Evolutionary conservation across 495 filamentous ascomycete species (phyloP).

Genomic region (Talaromyces borbonicus): DNA sequence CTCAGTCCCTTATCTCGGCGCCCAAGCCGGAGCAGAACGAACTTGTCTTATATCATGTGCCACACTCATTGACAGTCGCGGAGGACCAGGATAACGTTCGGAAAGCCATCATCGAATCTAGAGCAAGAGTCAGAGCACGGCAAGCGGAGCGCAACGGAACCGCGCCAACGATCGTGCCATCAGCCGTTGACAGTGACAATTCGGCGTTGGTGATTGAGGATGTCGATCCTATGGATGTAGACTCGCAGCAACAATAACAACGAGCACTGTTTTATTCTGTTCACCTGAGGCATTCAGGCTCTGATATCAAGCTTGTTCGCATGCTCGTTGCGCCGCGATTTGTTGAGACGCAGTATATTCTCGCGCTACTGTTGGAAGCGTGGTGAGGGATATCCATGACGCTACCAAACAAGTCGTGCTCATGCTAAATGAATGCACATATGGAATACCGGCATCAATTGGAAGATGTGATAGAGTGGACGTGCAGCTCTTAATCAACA

Average conservation of each 20-base stretch:
- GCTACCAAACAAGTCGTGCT: too few species aligned
- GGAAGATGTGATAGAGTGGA: too few species aligned
- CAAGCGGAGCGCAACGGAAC: neutral
- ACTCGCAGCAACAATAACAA: neutral
- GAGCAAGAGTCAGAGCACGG: conserved; percentile 42
- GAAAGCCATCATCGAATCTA: conserved; percentile 76
- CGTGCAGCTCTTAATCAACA: too few species aligned
- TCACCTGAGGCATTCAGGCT: too few species aligned
- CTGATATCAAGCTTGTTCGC: too few species aligned
- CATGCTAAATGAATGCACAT: too few species aligned
- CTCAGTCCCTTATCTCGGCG: conserved; percentile 49
- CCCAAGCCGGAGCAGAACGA: conserved; percentile 40
- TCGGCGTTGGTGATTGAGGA: neutral
- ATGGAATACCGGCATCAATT: too few species aligned
- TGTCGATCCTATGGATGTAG: neutral
- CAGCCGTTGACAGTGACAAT: neutral
- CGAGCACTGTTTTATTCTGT: too few species aligned
- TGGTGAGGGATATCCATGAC: too few species aligned
- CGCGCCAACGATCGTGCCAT: neutral
- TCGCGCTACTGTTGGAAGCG: too few species aligned
- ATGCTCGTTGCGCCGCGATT: too few species aligned
- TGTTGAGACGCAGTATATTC: too few species aligned
- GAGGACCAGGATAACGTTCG: conserved; percentile 72
- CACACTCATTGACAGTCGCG: conserved; percentile 63
- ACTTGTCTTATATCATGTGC: conserved; percentile 73